Evolutionary conservation across 2,329 filamentous ascomycete genomes (phyloP), one percentile per base, ranked within the genome.

Genomic region (Xylariaceae sp.): DNA sequence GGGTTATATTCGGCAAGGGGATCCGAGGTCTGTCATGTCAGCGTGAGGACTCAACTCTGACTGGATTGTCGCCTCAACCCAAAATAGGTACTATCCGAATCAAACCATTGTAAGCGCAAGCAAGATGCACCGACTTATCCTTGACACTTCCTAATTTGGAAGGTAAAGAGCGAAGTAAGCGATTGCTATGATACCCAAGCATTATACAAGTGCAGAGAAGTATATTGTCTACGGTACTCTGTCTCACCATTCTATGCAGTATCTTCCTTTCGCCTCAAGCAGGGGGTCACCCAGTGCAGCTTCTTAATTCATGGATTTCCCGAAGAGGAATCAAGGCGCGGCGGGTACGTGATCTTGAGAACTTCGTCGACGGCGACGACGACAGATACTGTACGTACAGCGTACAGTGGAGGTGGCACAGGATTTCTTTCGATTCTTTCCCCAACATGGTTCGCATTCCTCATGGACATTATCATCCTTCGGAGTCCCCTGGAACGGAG

Each of bases 21-120:
- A 51, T 26, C 51, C 52, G 41, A 52, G 28, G 17, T 39, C 40
- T 37, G 46, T 56, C 56, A 56, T 26, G 52, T 59, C 56, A 56
- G 41, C 56, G 11, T 47, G 16, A 56, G 45, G 47, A 51, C 40
- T 43, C 51, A 45, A 51, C 47, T 47, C 47, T 16, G 51, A 54
- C 34, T 36, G 36, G 33, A 36, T 43, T 21, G 24, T 49, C 41
- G 39, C 37, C 16, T 31, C 45, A 23, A 48, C 53, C 23, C 37
- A 43, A 41, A n/a, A n/a, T n/a, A n/a, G n/a, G n/a, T n/a, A n/a
- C n/a, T n/a, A n/a, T n/a, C n/a, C n/a, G n/a, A n/a, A n/a, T n/a
- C n/a, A n/a, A n/a, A n/a, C n/a, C n/a, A 40, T 54, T 26, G 40
- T 50, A 40, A 50, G 34, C 50, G 41, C 55, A 49, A 58, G 50